A percentile compares a stretch with the other conserved stretches of the same genome.
phyloP scores from a whole-genome alignment of 1,284 basidiomycete genomes.

The Serendipita sp. region DNA sequence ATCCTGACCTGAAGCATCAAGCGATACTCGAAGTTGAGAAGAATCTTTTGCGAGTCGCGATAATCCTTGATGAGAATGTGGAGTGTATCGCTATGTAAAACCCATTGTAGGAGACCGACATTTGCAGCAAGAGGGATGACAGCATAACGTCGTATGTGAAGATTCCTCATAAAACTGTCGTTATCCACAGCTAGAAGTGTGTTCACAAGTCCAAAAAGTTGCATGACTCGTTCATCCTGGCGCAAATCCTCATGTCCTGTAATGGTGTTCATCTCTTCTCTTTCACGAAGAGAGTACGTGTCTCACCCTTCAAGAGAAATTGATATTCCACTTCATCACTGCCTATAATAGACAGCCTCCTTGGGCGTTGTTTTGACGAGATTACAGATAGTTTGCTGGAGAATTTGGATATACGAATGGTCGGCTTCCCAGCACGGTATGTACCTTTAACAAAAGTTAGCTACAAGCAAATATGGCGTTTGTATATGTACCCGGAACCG shows the following conservation, averaged over 20 bases:
- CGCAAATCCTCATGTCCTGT: slow-evolving; percentile 95
- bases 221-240: slow-evolving; percentile 99
- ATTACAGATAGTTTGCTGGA: slow-evolving; percentile 83
- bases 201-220: slow-evolving; percentile 95
- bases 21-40: slow-evolving; percentile 96
- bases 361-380: slow-evolving; percentile 94
- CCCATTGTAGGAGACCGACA: slow-evolving; percentile 91
- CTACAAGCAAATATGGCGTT: background rate
- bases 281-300: background rate
- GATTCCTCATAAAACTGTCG: slow-evolving; percentile 88
- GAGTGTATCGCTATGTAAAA: slow-evolving; percentile 93
- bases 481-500: slow-evolving; percentile 67
- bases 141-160: slow-evolving; percentile 88
- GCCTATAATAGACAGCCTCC: slow-evolving; percentile 78
- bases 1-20: slow-evolving; percentile 80
- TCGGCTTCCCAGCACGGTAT: slow-evolving; percentile 79
- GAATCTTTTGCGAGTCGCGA: slow-evolving; percentile 85
- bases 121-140: slow-evolving; percentile 95
- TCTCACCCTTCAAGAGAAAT: slow-evolving; percentile 77
- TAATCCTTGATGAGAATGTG: slow-evolving; percentile 96
- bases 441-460: slow-evolving; percentile 42
- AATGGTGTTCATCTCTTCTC: background rate
- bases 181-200: slow-evolving; percentile 87
- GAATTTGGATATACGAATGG: slow-evolving; percentile 77
- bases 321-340: slow-evolving; percentile 91